These are phyloP conservation scores for Penicillium oxalicum DNA, from an alignment of 2,329 filamentous ascomycete genomes.

Conservation along the genomic window DNA sequence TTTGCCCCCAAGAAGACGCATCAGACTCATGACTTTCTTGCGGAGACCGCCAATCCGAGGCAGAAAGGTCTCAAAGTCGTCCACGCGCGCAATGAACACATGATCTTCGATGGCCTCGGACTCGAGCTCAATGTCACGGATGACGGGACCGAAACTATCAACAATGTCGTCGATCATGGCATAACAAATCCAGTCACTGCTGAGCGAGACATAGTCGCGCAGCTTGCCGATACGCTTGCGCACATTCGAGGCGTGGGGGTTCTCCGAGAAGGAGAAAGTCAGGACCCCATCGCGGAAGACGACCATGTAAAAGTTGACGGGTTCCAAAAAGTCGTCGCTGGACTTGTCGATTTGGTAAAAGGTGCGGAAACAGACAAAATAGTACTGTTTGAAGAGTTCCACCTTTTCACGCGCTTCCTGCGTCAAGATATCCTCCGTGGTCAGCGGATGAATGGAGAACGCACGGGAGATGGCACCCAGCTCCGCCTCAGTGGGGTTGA, in stretches of 20 bases:
- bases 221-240: conserved; percentile 85
- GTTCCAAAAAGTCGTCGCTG: conserved; percentile 78
- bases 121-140: conserved; percentile 77
- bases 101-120: conserved; percentile 93
- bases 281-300: conserved; percentile 93
- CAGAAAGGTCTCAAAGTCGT: conserved; percentile 82
- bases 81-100: conserved; percentile 83
- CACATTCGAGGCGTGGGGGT: conserved; percentile 81
- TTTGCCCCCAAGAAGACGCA: conserved; percentile 90
- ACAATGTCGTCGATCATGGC: conserved; percentile 98
- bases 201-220: conserved; percentile 90
- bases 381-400: conserved; percentile 94
- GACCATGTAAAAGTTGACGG: conserved; percentile 93
- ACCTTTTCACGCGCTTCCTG: conserved; percentile 98
- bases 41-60: conserved; percentile 83
- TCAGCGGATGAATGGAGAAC: conserved; percentile 92
- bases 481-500: conserved; percentile 83
- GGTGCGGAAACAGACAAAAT: conserved; percentile 95
- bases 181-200: conserved; percentile 98
- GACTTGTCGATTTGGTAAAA: conserved; percentile 79
- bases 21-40: conserved; percentile 89
- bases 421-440: conserved; percentile 90
- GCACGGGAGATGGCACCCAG: conserved; percentile 83
- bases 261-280: conserved; percentile 87
- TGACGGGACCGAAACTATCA: conserved; percentile 86